A percentile compares a stretch with the other conserved stretches of the same genome.
Conservation (phyloP, 2,329 filamentous ascomycete genomes). For the Alternaria gansuensis region DNA sequence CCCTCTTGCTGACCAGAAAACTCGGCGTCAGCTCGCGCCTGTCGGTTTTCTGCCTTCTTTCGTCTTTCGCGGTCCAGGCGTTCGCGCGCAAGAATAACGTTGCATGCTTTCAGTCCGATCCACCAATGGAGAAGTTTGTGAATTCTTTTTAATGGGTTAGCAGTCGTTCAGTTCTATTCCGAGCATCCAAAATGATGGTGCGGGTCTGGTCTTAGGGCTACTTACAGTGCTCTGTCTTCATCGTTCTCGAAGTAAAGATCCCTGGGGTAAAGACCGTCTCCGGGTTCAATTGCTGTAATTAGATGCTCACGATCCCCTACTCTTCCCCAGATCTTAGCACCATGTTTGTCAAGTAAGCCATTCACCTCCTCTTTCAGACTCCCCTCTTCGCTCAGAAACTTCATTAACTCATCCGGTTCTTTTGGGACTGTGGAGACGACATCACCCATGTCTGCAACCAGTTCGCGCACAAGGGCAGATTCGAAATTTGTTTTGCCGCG, state of each 20-base stretch:
- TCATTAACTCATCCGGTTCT: slow-evolving; percentile 46
- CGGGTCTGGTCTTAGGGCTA: not conserved
- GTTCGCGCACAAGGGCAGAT: slow-evolving; percentile 44
- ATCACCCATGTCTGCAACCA: slow-evolving; percentile 49
- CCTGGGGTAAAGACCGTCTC: slow-evolving; percentile 42
- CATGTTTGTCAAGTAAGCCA: slow-evolving; percentile 44
- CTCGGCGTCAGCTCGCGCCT: slow-evolving; percentile 41
- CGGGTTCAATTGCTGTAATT: slow-evolving; percentile 44
- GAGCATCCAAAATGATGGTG: not conserved
- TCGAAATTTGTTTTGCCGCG: slow-evolving; percentile 52
- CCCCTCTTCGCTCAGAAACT: slow-evolving; percentile 38
- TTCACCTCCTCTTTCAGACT: slow-evolving; percentile 46
- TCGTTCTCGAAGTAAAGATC: slow-evolving; percentile 48
- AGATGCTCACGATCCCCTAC: slow-evolving; percentile 45
- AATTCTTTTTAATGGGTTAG: slow-evolving; percentile 37
- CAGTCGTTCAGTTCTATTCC: not conserved
- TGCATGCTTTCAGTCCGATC: slow-evolving; percentile 51
- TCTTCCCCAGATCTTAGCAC: slow-evolving; percentile 46
- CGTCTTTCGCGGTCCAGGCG: slow-evolving; percentile 47
- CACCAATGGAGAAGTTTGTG: slow-evolving; percentile 50
- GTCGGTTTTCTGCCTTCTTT: slow-evolving; percentile 47
- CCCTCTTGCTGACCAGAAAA: slow-evolving; percentile 33
- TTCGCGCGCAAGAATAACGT: slow-evolving; percentile 49
- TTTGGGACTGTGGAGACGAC: slow-evolving; percentile 46
- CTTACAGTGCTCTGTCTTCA: slow-evolving; percentile 45